These are phyloP conservation scores for Cladosporium colombiae DNA, from an alignment of 2,329 filamentous ascomycete genomes.

Conservation along the genomic window DNA sequence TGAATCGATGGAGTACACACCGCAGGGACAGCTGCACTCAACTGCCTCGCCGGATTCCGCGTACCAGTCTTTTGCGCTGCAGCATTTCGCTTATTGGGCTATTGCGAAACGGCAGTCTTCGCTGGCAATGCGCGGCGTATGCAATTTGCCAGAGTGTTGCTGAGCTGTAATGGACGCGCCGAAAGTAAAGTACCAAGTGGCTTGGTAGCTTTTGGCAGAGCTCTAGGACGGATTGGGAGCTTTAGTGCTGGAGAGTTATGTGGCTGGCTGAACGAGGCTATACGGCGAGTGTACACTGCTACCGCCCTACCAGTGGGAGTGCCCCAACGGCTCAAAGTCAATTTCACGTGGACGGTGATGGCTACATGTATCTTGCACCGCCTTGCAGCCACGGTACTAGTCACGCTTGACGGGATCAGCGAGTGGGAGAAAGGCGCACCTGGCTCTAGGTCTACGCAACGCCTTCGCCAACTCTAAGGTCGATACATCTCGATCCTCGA, in stretches of 20 bases:
- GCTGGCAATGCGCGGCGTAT: conserved; percentile 19
- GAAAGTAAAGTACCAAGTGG: conserved; percentile 13
- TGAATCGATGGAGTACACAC: neutral
- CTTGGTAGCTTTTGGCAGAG: neutral
- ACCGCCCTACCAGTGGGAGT: neutral
- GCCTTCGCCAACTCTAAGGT: neutral
- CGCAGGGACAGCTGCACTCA: conserved; percentile 10
- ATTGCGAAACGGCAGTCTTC: conserved; percentile 21
- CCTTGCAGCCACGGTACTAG: neutral
- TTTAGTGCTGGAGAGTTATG: neutral
- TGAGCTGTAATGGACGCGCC: neutral
- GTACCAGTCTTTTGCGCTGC: conserved; percentile 20
- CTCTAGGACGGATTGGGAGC: neutral
- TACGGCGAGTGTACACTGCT: neutral
- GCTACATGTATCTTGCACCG: neutral
- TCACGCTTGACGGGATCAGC: neutral
- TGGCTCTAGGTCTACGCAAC: conserved; percentile 1
- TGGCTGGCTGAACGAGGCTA: conserved; percentile 2
- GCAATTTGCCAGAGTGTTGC: neutral
- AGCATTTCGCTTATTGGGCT: conserved; percentile 20
- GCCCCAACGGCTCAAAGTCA: neutral
- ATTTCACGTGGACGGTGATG: neutral
- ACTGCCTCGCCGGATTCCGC: conserved; percentile 13
- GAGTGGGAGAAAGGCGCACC: neutral
- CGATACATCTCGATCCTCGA: neutral